Conservation (phyloP, 2,329 filamentous ascomycete genomes). For the Neurospora sp. region DNA sequence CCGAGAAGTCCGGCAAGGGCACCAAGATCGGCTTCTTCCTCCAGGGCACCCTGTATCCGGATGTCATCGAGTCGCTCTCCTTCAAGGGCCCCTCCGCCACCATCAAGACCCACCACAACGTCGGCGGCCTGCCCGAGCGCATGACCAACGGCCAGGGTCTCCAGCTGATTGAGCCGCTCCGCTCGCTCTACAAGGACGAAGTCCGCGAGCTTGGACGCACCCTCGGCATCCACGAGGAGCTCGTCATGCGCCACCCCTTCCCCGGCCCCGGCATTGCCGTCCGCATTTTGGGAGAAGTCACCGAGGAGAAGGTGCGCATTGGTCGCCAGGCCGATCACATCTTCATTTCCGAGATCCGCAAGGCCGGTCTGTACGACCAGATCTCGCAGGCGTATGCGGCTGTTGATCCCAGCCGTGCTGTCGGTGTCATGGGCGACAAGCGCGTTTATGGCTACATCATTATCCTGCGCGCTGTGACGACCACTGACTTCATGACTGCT, state of each 20-base stretch:
- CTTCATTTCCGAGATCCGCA: constrained; percentile 65
- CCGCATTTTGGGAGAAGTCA: constrained; percentile 76
- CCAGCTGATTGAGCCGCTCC: constrained; percentile 68
- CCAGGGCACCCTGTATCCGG: constrained; percentile 60
- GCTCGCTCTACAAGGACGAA: constrained; percentile 78
- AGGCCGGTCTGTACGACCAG: constrained; percentile 58
- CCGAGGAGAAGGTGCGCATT: constrained; percentile 66
- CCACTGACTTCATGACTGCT: constrained; percentile 63
- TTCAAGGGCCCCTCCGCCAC: constrained; percentile 40
- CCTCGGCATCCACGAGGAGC: constrained; percentile 61
- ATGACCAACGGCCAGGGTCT: constrained; percentile 26
- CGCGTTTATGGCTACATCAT: constrained; percentile 38
- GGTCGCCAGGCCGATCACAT: constrained; percentile 68
- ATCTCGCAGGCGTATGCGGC: constrained; percentile 39
- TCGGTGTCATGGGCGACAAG: constrained; percentile 50
- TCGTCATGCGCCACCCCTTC: constrained; percentile 47
- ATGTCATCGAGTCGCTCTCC: constrained; percentile 41
- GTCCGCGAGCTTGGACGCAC: constrained; percentile 60
- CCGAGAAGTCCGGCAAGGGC: constrained; percentile 54
- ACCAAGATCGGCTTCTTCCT: constrained; percentile 78
- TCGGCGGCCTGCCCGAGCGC: constrained; percentile 29
- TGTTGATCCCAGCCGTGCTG: constrained; percentile 32
- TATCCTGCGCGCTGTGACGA: constrained; percentile 35
- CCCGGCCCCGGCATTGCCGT: constrained; percentile 52
- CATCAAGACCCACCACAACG: constrained; percentile 30